Evolutionary conservation across 805 yeast genomes (phyloP), one percentile per base, ranked within the genome.

Genomic region (Suhomyces xylopsoci): DNA sequence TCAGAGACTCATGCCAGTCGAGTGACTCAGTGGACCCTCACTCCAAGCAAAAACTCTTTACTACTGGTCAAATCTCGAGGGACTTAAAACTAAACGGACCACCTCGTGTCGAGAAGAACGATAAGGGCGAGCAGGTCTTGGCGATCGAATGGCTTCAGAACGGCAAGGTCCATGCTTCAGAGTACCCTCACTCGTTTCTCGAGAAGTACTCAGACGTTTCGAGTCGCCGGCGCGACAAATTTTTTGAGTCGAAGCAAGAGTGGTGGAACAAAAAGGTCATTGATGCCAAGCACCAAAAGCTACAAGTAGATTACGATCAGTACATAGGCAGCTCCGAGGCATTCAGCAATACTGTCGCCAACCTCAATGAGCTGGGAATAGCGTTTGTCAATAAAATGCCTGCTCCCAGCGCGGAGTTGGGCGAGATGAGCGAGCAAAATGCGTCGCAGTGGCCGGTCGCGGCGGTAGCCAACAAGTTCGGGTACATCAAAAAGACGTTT

Each of bases 401-500:
- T 1, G 65, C 67, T 28, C 74, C 78, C 1, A 65, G 61, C 34
- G 55, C 17, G 10, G 65, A 36, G 53, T 55, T 58, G n/a, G 62
- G 59, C 44, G 42, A 49, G 28, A 64, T 74, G 71, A 49, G 79
- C 70, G 58, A 81, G 70, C 64, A 61, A 52, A 62, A 79, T 78
- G 45, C 83, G 7, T 6, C 38, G 1, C 43, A 58, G 12, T 75
- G 79, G 78, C 79, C 79, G 3, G 74, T 75, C 10, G 58, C 67
- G 24, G 59, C 66, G 26, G 54, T 76, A 47, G 79, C 86, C 9
- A 62, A 72, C 48, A 72, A 80, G 53, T 81, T 87, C 49, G 93
- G 92, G 0, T 87, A 87, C 60, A 72, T 88, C 49, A 85, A 83
- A 58, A 73, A 79, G 51, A 88, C 94, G 0, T 85, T 88, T 59